Conservation (phyloP, 2,329 filamentous ascomycete species). For the Penicillium hordei region DNA sequence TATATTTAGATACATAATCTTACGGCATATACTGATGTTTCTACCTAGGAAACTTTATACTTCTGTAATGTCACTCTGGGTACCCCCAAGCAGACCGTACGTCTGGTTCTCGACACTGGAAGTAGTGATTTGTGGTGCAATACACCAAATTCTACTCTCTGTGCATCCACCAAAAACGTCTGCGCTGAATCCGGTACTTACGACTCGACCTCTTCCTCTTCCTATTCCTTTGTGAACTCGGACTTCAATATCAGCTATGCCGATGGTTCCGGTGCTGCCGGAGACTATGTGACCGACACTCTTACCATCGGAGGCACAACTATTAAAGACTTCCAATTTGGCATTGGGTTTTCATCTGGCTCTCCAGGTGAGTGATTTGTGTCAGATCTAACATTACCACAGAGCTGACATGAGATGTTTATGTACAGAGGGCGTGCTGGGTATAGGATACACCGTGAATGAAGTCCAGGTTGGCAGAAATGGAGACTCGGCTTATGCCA, state of each 20-base stretch:
- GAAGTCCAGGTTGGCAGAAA: conserved; percentile 60
- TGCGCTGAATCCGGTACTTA: conserved; percentile 55
- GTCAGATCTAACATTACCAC: neutral
- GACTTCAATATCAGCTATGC: conserved; percentile 87
- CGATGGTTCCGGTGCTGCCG: conserved; percentile 72
- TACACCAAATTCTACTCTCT: conserved; percentile 50
- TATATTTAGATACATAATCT: neutral
- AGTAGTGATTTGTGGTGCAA: conserved; percentile 65
- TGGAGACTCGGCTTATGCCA: conserved; percentile 59
- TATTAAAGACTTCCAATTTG: conserved; percentile 57
- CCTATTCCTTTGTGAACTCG: conserved; percentile 70
- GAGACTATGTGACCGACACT: conserved; percentile 78
- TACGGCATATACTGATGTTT: neutral
- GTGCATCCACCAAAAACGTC: conserved; percentile 39
- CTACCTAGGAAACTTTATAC: conserved; percentile 54
- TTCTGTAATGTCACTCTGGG: conserved; percentile 59
- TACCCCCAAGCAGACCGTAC: conserved; percentile 56
- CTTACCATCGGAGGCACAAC: conserved; percentile 55
- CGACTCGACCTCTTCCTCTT: conserved; percentile 63
- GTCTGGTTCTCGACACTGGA: conserved; percentile 62
- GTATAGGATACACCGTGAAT: conserved; percentile 77
- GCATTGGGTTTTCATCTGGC: conserved; percentile 57
- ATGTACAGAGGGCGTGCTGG: conserved; percentile 69
- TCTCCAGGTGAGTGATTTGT: conserved; percentile 42
- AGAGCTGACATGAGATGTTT: neutral